Evolutionary conservation across 2,329 filamentous ascomycete genomes (phyloP).

Genomic region (Dichotomopilus funicola): DNA sequence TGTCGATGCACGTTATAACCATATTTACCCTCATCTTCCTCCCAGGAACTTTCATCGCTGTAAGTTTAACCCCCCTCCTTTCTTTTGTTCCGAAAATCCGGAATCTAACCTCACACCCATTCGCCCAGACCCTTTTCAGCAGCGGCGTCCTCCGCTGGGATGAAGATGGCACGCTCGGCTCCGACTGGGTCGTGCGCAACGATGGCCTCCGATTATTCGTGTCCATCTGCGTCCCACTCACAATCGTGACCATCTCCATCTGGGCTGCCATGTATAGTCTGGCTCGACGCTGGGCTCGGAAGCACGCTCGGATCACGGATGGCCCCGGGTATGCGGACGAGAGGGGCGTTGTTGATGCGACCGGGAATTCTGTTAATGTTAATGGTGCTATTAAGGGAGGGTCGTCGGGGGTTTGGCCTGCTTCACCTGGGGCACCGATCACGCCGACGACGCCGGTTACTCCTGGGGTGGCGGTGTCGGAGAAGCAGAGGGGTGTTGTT

Average conservation of each 20-base stretch:
- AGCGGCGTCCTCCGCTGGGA: constrained; percentile 1
- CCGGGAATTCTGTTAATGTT: too few species aligned
- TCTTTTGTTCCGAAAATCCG: neutral
- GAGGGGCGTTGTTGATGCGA: neutral
- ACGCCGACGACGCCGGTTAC: too few species aligned
- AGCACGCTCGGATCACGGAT: neutral
- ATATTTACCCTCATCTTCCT: constrained; percentile 1
- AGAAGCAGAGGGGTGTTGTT: too few species aligned
- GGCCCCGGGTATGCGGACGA: neutral
- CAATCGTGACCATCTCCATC: neutral
- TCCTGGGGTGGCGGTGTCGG: too few species aligned
- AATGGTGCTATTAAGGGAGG: too few species aligned
- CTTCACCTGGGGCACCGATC: too few species aligned
- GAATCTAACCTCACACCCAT: neutral
- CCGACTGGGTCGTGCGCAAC: constrained; percentile 1
- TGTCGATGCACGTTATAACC: constrained; percentile 1
- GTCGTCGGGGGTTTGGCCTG: too few species aligned
- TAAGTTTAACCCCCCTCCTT: neutral
- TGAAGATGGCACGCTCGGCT: neutral
- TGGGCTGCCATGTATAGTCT: neutral
- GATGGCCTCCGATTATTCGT: neutral
- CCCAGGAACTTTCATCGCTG: neutral
- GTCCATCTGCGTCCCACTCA: neutral
- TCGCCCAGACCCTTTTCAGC: neutral
- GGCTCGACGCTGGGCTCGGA: neutral